These are phyloP conservation scores for Globisporangium megalacanthum DNA, from an alignment of 352 stramenopile species.

Conservation along the genomic window DNA sequence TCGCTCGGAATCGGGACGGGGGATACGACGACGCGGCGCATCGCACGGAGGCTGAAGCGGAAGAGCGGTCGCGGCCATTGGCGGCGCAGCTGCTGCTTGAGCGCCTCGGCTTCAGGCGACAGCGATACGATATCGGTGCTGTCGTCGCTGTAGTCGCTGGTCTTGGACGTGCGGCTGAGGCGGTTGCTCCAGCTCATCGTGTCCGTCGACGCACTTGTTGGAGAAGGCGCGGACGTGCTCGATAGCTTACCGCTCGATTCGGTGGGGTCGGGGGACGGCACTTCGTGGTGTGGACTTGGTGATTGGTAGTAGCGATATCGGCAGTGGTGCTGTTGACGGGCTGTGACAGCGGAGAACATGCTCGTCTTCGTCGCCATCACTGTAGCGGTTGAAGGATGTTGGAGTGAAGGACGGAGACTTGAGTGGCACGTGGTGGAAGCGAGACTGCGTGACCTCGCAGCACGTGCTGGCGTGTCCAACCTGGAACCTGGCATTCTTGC, in stretches of 20 bases:
- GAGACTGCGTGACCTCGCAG: too few species aligned
- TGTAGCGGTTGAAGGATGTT: too few species aligned
- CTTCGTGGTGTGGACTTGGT: too few species aligned
- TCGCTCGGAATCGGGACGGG: slow-evolving; percentile 37
- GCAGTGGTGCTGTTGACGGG: too few species aligned
- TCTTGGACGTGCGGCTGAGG: background rate
- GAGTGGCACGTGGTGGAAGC: too few species aligned
- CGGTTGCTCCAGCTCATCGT: background rate
- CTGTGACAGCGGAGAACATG: too few species aligned
- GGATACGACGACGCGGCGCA: slow-evolving; percentile 32
- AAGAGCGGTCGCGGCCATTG: slow-evolving; percentile 15
- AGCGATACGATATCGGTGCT: background rate
- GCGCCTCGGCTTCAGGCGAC: slow-evolving; percentile 6
- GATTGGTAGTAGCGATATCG: too few species aligned
- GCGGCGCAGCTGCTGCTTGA: slow-evolving; percentile 15
- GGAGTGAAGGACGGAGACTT: too few species aligned
- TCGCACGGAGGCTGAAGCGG: slow-evolving; percentile 32
- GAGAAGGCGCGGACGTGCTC: background rate
- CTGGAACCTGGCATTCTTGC: too few species aligned
- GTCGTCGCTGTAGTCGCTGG: background rate
- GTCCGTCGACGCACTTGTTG: background rate
- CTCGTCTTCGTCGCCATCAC: too few species aligned
- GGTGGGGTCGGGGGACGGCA: too few species aligned
- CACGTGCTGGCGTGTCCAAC: too few species aligned
- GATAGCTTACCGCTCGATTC: background rate